A percentile compares a stretch with the other conserved stretches of the same genome.
phyloP scores from a whole-genome alignment of 768 basidiomycete species.

The Xerocomellus dryophilus region DNA sequence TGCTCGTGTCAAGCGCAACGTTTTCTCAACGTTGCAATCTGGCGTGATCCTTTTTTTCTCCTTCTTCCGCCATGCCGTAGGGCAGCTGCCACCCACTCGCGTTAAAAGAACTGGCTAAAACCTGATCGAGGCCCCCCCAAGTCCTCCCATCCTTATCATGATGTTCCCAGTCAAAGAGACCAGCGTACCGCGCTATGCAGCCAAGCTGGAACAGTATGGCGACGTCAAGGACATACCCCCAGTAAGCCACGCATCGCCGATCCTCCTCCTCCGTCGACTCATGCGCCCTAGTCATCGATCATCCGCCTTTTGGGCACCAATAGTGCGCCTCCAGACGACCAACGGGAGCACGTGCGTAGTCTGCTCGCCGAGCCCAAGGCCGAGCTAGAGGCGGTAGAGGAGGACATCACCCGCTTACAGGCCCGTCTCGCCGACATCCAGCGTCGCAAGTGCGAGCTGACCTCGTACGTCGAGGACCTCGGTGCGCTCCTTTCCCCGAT shows the following conservation, averaged over 20 bases:
- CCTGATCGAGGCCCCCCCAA: background rate
- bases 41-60: slow-evolving; percentile 9
- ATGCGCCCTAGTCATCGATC: slow-evolving; percentile 27
- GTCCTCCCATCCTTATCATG: background rate
- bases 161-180: slow-evolving; percentile 26
- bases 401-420: slow-evolving; percentile 26
- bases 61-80: slow-evolving; percentile 10
- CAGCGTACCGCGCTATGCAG: slow-evolving; percentile 22
- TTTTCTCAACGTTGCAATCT: slow-evolving; percentile 31
- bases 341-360: slow-evolving; percentile 26
- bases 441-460: slow-evolving; percentile 27
- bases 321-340: slow-evolving; percentile 25
- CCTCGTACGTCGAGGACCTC: slow-evolving; percentile 32
- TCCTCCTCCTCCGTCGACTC: background rate
- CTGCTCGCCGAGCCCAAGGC: slow-evolving; percentile 28
- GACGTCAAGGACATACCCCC: slow-evolving; percentile 30
- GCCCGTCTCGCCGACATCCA: slow-evolving; percentile 31
- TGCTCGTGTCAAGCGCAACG: slow-evolving; percentile 24
- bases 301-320: slow-evolving; percentile 30
- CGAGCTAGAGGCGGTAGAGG: slow-evolving; percentile 26
- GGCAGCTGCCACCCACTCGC: slow-evolving; percentile 8
- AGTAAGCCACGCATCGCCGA: slow-evolving; percentile 14
- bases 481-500: slow-evolving; percentile 33
- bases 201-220: slow-evolving; percentile 26
- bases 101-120: slow-evolving; percentile 13